A percentile compares a stretch with the other conserved stretches of the same genome.
Evolutionary conservation across 1,284 basidiomycete species (phyloP).

Genomic region (Tetrapyrgos nigripes): DNA sequence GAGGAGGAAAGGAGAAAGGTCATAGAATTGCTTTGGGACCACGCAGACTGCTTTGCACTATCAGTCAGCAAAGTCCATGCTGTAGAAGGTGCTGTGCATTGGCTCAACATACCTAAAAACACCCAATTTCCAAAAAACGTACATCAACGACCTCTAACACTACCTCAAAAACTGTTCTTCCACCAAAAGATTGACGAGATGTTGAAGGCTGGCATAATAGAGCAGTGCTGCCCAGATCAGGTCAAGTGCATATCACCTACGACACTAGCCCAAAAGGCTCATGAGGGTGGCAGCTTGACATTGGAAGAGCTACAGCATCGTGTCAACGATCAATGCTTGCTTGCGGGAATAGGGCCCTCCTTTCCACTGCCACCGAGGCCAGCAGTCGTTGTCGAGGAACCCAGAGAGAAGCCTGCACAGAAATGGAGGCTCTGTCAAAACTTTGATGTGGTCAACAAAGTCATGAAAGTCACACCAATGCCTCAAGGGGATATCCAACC

Average conservation of each 20-base stretch:
- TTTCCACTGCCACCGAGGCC: constrained; percentile 20
- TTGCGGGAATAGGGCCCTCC: constrained; percentile 22
- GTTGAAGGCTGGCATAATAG: constrained; percentile 34
- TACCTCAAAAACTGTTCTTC: constrained; percentile 34
- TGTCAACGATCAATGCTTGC: constrained; percentile 35
- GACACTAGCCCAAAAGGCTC: constrained; percentile 36
- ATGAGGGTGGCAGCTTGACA: constrained; percentile 31
- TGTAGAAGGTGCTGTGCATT: constrained; percentile 28
- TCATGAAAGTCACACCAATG: no score
- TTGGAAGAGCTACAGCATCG: no score
- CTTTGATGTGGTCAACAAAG: no score
- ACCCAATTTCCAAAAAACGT: constrained; percentile 15
- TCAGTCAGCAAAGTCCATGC: constrained; percentile 31
- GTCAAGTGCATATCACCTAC: constrained; percentile 38
- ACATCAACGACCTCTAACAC: constrained; percentile 28
- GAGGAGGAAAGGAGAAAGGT: constrained; percentile 19
- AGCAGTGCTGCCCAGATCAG: constrained; percentile 25
- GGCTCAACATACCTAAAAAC: constrained; percentile 24
- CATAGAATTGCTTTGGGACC: constrained; percentile 19
- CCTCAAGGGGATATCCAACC: no score
- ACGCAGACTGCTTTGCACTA: constrained; percentile 36
- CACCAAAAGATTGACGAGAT: constrained; percentile 37
- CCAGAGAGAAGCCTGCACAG: no score
- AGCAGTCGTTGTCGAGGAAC: constrained; percentile 19
- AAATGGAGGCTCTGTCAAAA: no score